Evolutionary conservation across 2,329 filamentous ascomycete species (phyloP).

Genomic region (Chalara sp.): DNA sequence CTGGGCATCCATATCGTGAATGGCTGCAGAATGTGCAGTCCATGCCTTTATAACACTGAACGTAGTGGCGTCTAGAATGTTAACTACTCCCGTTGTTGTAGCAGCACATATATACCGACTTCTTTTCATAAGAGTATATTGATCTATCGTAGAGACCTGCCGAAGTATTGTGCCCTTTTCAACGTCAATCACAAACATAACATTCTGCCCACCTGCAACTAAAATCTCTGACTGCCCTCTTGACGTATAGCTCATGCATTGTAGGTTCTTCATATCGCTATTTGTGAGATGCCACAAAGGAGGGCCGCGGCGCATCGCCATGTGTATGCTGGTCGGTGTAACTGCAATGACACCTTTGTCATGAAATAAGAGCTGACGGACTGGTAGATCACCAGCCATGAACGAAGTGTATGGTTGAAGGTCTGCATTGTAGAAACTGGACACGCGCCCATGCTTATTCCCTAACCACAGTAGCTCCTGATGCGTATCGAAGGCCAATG

Average conservation of each 20-base stretch:
- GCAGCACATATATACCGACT: slow-evolving; percentile 89
- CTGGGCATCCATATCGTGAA: slow-evolving; percentile 96
- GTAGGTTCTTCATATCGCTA: slow-evolving; percentile 75
- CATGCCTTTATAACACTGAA: slow-evolving; percentile 79
- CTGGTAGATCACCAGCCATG: slow-evolving; percentile 67
- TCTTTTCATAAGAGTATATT: slow-evolving; percentile 89
- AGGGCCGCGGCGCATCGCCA: slow-evolving; percentile 74
- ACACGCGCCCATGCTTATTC: slow-evolving; percentile 79
- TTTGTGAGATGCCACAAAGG: slow-evolving; percentile 85
- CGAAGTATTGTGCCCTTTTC: slow-evolving; percentile 66
- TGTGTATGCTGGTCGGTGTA: slow-evolving; percentile 77
- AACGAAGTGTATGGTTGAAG: slow-evolving; percentile 88
- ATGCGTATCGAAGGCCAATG: slow-evolving; percentile 80
- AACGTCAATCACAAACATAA: slow-evolving; percentile 72
- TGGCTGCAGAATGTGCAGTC: slow-evolving; percentile 80
- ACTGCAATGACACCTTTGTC: slow-evolving; percentile 86
- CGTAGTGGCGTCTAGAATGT: slow-evolving; percentile 75
- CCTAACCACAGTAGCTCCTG: slow-evolving; percentile 92
- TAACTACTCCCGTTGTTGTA: slow-evolving; percentile 72
- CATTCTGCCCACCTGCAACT: slow-evolving; percentile 77
- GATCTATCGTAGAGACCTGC: slow-evolving; percentile 62
- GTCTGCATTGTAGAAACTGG: slow-evolving; percentile 76
- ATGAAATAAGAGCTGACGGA: slow-evolving; percentile 86
- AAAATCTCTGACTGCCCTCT: slow-evolving; percentile 78
- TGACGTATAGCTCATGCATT: slow-evolving; percentile 93